Conservation (phyloP, 331 rosid genomes). For the Stylosanthes scabra region DNA sequence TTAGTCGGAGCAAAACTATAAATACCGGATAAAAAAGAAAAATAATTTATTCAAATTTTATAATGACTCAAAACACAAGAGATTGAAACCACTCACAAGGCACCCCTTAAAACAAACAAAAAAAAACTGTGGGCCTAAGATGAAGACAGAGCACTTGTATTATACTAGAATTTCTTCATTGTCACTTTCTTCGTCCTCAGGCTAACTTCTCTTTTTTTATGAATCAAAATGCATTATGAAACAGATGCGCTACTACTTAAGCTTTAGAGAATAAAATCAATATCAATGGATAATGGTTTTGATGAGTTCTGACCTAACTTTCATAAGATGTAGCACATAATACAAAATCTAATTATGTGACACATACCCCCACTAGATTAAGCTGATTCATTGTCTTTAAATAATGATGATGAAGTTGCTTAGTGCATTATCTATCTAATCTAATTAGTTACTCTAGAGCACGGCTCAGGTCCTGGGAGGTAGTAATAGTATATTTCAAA, state of each 20-base stretch:
- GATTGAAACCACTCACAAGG: not conserved
- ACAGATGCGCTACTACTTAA: not conserved
- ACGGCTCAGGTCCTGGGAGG: too few species aligned
- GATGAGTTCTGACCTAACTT: constrained; percentile 1
- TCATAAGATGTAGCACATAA: not conserved
- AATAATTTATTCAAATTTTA: too few species aligned
- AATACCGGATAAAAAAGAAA: too few species aligned
- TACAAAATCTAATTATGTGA: not conserved
- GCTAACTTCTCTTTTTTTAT: not conserved
- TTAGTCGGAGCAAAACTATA: too few species aligned
- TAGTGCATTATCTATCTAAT: too few species aligned
- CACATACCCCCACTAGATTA: not conserved
- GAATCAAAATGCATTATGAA: not conserved
- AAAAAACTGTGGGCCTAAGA: constrained; percentile 29
- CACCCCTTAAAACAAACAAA: not conserved
- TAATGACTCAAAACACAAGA: not conserved
- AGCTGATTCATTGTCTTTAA: not conserved
- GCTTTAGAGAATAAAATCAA: not conserved
- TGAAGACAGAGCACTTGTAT: constrained; percentile 30
- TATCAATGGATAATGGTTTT: not conserved
- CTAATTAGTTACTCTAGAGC: too few species aligned
- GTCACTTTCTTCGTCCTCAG: constrained; percentile 12
- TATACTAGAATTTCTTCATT: not conserved
- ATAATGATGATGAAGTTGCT: not conserved
- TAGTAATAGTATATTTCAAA: too few species aligned